These are phyloP conservation scores for Babesia bovis DNA, from an alignment of 169 alveolate genomes.

Conservation along the genomic window DNA sequence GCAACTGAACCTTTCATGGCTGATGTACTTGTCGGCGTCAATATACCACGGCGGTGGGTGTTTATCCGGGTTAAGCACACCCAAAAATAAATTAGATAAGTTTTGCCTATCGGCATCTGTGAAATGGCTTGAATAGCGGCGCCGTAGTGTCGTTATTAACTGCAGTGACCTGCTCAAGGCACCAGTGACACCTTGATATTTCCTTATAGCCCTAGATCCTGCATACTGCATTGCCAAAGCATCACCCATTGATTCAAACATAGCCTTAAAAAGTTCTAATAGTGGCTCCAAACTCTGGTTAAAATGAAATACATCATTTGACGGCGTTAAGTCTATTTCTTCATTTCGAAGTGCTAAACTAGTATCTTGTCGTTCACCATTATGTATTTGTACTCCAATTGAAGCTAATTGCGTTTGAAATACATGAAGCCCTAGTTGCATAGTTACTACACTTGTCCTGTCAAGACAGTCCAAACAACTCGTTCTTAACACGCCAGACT, in stretches of 20 bases:
- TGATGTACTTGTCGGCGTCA: conserved; percentile 42
- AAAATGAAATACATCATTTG: conserved; percentile 27
- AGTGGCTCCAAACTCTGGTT: conserved; percentile 28
- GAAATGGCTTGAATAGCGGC: conserved; percentile 71
- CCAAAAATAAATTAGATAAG: conserved; percentile 66
- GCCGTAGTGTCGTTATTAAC: conserved; percentile 68
- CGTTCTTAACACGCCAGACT: conserved; percentile 91
- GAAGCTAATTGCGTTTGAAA: conserved; percentile 50
- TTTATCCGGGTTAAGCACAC: conserved; percentile 39
- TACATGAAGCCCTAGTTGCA: conserved; percentile 61
- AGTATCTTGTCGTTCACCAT: not conserved
- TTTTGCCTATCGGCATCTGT: conserved; percentile 74
- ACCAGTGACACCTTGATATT: conserved; percentile 65
- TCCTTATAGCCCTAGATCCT: conserved; percentile 77
- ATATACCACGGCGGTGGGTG: conserved; percentile 36
- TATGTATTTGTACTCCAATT: conserved; percentile 38
- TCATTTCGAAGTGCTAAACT: no score
- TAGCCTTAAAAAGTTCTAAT: conserved; percentile 39
- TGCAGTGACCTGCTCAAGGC: conserved; percentile 67
- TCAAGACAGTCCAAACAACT: conserved; percentile 98
- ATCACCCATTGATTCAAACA: conserved; percentile 75
- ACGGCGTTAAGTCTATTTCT: not conserved
- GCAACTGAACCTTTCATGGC: conserved; percentile 18
- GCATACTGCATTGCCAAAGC: conserved; percentile 77
- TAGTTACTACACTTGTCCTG: conserved; percentile 92